A percentile compares a stretch with the other conserved stretches of the same genome.
Conservation (phyloP, 2,329 filamentous ascomycete species). For the Chaetoscypha palmicola region DNA sequence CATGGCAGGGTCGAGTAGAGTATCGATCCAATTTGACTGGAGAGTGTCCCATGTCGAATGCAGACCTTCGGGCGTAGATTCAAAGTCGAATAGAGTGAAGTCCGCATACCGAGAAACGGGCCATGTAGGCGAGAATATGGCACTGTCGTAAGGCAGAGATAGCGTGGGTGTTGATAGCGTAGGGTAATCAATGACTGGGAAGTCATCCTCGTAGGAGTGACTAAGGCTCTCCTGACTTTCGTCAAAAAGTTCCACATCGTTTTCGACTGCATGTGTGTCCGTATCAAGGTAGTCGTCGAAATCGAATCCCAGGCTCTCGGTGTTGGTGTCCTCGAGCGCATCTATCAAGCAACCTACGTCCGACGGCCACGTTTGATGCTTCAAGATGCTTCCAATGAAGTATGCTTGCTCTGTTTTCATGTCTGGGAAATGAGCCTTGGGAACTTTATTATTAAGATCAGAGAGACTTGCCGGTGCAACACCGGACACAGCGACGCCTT, state of each 20-base stretch:
- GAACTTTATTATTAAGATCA: conserved; percentile 4
- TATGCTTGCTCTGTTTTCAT: conserved; percentile 4
- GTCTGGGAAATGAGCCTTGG: conserved; percentile 7
- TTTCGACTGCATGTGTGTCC: neutral
- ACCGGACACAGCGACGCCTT: conserved; percentile 1
- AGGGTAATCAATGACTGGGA: neutral
- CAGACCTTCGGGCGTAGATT: neutral
- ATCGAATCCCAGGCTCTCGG: neutral
- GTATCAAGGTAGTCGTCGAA: neutral
- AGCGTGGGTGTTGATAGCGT: neutral
- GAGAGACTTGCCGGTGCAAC: conserved; percentile 6
- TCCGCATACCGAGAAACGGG: neutral
- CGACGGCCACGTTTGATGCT: neutral
- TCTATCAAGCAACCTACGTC: neutral
- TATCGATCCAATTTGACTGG: neutral
- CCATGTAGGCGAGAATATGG: neutral
- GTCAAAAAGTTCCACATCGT: neutral
- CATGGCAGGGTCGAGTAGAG: too few species aligned
- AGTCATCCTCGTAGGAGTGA: neutral
- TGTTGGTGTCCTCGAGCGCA: neutral
- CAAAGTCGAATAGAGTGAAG: neutral
- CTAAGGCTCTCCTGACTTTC: neutral
- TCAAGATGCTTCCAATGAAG: neutral
- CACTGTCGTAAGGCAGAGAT: neutral
- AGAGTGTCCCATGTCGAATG: neutral